phyloP scores from a whole-genome alignment of 805 yeast species.

The Saccharomycopsis sp. region DNA sequence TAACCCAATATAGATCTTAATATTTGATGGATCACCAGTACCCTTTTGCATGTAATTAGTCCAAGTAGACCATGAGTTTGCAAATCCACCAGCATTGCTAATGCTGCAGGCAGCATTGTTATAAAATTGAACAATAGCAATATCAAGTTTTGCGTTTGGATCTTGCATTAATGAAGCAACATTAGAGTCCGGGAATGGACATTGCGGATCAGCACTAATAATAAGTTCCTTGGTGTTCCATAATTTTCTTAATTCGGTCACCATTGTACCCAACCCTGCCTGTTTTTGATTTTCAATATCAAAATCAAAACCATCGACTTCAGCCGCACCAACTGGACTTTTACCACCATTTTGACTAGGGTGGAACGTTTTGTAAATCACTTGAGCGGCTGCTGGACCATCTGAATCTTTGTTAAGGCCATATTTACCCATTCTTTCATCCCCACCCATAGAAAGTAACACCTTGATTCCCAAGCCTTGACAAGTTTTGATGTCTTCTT shows the following conservation, averaged over 20 bases:
- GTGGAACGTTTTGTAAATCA: conserved; percentile 10
- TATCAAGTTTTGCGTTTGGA: conserved; percentile 59
- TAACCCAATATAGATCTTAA: conserved; percentile 53
- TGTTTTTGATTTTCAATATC: conserved; percentile 56
- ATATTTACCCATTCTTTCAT: neutral
- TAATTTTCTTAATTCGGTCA: conserved; percentile 28
- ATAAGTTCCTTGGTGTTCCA: conserved; percentile 44
- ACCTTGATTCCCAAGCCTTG: conserved; percentile 17
- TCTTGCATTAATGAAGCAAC: conserved; percentile 40
- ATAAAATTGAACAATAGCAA: conserved; percentile 81
- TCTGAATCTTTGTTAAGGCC: neutral
- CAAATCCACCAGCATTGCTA: conserved; percentile 33
- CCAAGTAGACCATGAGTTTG: conserved; percentile 41
- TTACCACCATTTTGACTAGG: conserved; percentile 3
- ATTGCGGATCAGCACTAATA: conserved; percentile 88
- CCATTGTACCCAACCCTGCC: conserved; percentile 60
- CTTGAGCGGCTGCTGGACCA: conserved; percentile 6
- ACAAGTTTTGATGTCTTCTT: conserved; percentile 11
- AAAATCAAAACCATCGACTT: conserved; percentile 68
- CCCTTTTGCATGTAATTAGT: conserved; percentile 33
- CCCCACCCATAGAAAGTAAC: conserved; percentile 16
- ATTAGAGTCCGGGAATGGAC: conserved; percentile 75
- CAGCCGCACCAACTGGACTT: conserved; percentile 28
- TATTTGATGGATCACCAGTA: conserved; percentile 40
- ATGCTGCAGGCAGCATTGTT: conserved; percentile 60